Conservation (phyloP, 179 eudicot genomes). For the Nepenthes alata region DNA sequence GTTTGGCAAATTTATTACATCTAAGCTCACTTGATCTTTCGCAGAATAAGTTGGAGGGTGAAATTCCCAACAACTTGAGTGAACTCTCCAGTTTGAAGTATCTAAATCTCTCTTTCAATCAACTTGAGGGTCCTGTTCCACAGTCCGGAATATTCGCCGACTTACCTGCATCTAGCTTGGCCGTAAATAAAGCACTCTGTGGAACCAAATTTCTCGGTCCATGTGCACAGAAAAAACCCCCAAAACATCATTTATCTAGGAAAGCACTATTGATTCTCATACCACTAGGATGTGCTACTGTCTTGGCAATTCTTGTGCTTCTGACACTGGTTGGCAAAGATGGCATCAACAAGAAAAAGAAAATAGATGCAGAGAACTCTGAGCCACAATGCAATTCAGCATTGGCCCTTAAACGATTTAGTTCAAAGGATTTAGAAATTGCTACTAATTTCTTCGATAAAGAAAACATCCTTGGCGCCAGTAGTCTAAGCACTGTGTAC, state of each 20-base stretch:
- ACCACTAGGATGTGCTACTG: slow-evolving; percentile 28
- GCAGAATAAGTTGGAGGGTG: slow-evolving; percentile 44
- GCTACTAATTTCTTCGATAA: slow-evolving; percentile 53
- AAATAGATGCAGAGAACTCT: slow-evolving; percentile 17
- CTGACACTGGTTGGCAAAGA: slow-evolving; percentile 9
- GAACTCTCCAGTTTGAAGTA: slow-evolving; percentile 25
- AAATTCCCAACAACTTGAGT: slow-evolving; percentile 47
- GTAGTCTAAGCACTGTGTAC: slow-evolving; percentile 66
- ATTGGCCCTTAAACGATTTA: slow-evolving; percentile 41
- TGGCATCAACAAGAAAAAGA: slow-evolving; percentile 14
- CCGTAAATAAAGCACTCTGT: slow-evolving; percentile 62
- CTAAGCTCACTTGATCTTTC: slow-evolving; percentile 58
- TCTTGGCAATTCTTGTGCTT: slow-evolving; percentile 24
- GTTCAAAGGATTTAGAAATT: slow-evolving; percentile 35
- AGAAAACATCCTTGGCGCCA: slow-evolving; percentile 44
- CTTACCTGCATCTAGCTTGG: slow-evolving; percentile 36
- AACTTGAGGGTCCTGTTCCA: slow-evolving; percentile 69
- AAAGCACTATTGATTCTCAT: slow-evolving; percentile 30
- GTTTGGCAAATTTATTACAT: slow-evolving; percentile 26
- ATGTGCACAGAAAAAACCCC: slow-evolving; percentile 21
- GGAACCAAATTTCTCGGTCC: slow-evolving; percentile 32
- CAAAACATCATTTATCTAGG: slow-evolving; percentile 13
- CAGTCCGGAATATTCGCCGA: slow-evolving; percentile 33
- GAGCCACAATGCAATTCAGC: slow-evolving; percentile 24
- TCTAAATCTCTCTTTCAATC: slow-evolving; percentile 65